Evolutionary conservation across 2,329 filamentous ascomycete species (phyloP), one percentile per base, ranked within the genome.

Genomic region (Pseudonectria buxi): DNA sequence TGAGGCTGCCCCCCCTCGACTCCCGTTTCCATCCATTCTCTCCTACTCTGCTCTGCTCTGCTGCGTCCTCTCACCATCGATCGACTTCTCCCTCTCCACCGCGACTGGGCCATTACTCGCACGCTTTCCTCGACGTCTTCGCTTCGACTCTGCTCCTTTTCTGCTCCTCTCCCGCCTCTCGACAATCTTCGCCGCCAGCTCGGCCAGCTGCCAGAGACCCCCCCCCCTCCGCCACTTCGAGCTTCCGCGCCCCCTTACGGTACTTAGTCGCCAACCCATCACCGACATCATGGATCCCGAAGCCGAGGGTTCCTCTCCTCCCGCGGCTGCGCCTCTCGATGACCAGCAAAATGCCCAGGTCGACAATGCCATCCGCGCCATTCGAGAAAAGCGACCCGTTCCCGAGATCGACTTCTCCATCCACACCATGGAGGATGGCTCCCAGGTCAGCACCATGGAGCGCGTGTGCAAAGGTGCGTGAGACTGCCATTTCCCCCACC

Each of bases 391-490:
- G 82, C 90, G 85, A 71, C 89, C 90, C 36, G 75, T 94, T 33
- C 92, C 92, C 39, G 90, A 96, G 73, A 96, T 98, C 57, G 92
- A 98, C 71, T 98, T 98, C 63, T 94, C 87, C 37, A 80, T 98
- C 57, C 92, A 98, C 65, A 92, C 85, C 44, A 95, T 96, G 90
- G 92, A 98, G 64, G 92, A 98, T 72, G 87, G 86, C 58, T 81
- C 78, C 35, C 87, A 95, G 69, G 92, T 98, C 60, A 96, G 78
- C 78, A 98, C 92, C 44, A 68, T 84, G 61, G 92, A 98, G 68
- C 79, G 92, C 62, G 92, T 98, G 43, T 95, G 90, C 75, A 98
- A 96, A 88, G 92, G 92, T 96, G 77, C 46, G 64, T 58, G 29
- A 26, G 14, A 3, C 16, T 32, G 12, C 28, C 24, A n/a, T 14